Evolutionary conservation across 2,329 filamentous ascomycete species (phyloP).

Genomic region (Diaporthe citri): DNA sequence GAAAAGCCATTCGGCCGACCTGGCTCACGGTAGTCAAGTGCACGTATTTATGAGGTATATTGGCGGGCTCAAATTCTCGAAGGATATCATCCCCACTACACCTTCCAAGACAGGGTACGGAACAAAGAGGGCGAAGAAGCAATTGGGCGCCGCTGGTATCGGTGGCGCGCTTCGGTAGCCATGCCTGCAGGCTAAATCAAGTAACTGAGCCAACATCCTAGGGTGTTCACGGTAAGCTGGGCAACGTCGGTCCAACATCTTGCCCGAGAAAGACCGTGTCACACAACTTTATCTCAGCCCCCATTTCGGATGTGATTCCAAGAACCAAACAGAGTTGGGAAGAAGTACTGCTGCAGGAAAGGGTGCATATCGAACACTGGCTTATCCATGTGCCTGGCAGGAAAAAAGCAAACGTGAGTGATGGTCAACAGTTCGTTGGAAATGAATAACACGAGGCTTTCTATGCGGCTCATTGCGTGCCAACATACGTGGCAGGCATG

Average conservation of each 20-base stretch:
- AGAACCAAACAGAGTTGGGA: not conserved
- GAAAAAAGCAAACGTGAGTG: not conserved
- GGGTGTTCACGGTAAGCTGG: not conserved
- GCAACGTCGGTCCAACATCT: not conserved
- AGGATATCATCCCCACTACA: not conserved
- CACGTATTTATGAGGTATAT: not conserved
- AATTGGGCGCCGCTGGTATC: not conserved
- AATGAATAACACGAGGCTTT: not conserved
- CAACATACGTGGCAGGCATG: not conserved
- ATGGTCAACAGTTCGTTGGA: not conserved
- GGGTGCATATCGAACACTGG: not conserved
- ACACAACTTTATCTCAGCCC: constrained; percentile 35
- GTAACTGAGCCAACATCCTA: too few species aligned
- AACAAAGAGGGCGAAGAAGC: not conserved
- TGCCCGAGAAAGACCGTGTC: constrained; percentile 1
- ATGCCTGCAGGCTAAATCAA: not conserved
- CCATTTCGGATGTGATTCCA: not conserved
- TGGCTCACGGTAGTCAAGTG: not conserved
- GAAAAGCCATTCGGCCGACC: not conserved
- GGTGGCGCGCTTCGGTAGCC: constrained; percentile 5
- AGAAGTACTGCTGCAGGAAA: not conserved
- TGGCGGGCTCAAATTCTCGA: not conserved
- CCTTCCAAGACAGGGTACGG: not conserved
- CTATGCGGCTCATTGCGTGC: not conserved
- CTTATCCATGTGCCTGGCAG: not conserved